Conservation (phyloP, 768 basidiomycete genomes). For the Favolaschia claudopus region DNA sequence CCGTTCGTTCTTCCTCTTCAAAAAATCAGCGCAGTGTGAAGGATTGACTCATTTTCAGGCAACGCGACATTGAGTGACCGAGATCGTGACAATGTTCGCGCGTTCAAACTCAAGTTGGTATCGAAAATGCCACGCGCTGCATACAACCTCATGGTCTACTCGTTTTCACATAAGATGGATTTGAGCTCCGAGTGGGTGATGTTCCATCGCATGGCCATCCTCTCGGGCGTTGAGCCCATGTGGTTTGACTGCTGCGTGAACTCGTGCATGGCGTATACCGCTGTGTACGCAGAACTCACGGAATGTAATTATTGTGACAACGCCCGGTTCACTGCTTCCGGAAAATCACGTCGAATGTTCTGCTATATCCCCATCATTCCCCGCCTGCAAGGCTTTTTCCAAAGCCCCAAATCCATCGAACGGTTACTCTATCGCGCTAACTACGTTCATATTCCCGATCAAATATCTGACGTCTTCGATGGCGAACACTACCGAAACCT, state of each 20-base stretch:
- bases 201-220: too few relatives aligned
- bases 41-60: too few relatives aligned
- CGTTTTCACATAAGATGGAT: too few relatives aligned
- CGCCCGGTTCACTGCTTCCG: neutral
- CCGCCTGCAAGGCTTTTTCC: constrained; percentile 33
- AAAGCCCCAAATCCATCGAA: constrained; percentile 9
- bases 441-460: constrained; percentile 16
- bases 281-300: constrained; percentile 15
- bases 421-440: constrained; percentile 21
- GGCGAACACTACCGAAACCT: constrained; percentile 38
- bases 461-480: constrained; percentile 45
- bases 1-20: too few relatives aligned
- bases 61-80: too few relatives aligned
- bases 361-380: constrained; percentile 40
- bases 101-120: too few relatives aligned
- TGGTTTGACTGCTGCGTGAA: constrained; percentile 44
- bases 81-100: too few relatives aligned
- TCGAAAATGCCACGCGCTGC: too few relatives aligned
- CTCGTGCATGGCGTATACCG: constrained; percentile 40
- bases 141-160: too few relatives aligned
- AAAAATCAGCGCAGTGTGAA: too few relatives aligned
- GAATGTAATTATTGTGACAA: constrained; percentile 32
- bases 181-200: too few relatives aligned
- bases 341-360: constrained; percentile 28
- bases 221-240: constrained; percentile 14